Base-by-base conservation (phyloP, 202 grass and related monocot species). In the Brachypodium distachyon region DNA sequence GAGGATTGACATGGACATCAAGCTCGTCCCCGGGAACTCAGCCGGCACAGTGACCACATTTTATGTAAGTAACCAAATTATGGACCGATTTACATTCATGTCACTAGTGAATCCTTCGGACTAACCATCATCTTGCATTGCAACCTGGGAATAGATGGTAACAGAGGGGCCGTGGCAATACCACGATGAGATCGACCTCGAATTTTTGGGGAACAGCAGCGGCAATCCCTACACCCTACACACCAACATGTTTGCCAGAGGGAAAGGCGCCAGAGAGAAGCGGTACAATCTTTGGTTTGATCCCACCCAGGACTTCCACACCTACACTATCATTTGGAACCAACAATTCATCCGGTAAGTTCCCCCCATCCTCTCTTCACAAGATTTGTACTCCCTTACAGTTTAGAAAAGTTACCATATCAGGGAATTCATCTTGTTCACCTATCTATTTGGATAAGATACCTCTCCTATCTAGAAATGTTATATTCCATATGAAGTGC, bases 121-220 rank as follows among this genome's bases (percentile, higher is more conserved):
- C 60, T 82, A 78, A 83, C 33, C 49, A 39, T 23, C 51, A 57
- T 12, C 70, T 52, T 77, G 23, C 72, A 34, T 73, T 61, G 42
- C 3, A 5, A 66, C 58, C 9, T 72, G 22, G 32, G 25, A 72
- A 48, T 13, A 92, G 90, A 47, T 89, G 73, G 84, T 88, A 36
- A 67, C 81, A 4, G 73, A 87, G 23, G 77, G 63, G 1, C 36
- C 55, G 12, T 87, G 85, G 85, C 67, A 87, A 29, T 59, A 12
- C 34, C 90, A 89, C 32, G 84, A 89, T 26, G 90, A 93, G 68
- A 93, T 93, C 37, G 90, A 93, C 72, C 67, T 93, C 4, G 87
- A 93, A 49, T 93, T 93, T 69, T 43, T 89, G 59, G 90, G 90
- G 7, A 93, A 93, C 77, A 73, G 75, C 58, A 89, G 19, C 7